Base-by-base conservation (phyloP, 345 rosid species). In the Noccaea bulbosa region DNA sequence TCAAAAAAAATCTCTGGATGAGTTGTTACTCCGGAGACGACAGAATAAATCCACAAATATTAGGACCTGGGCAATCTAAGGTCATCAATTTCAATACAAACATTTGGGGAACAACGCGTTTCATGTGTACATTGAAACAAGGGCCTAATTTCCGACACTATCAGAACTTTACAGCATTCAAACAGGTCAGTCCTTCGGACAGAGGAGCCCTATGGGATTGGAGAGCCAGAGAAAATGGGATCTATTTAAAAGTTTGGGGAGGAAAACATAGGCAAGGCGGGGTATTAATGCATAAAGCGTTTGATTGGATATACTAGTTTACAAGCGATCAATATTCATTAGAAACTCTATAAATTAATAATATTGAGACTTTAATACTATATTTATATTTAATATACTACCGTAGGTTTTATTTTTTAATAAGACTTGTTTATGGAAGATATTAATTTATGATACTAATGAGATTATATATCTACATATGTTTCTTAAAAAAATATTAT, bases 141-240 rank as follows among this genome's bases (percentile, higher is more conserved):
- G 69, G 69, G 0, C 75, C 69, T 17, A 22, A 44, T 0, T 71
- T 5, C 22, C 51, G 27, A 43, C 62, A 62, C 10, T 1, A 9
- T 34, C 59, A 62, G 16, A 43, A 5, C 0, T 71, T 71, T 33
- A 59, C 50, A 41, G 62, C 53, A 20, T 71, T 71, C 11, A 33
- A 71, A 41, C 46, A 33, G 17, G 3, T 4, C 0, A 52, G 55
- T 62, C 1, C 3, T 0, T 0, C 17, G 0, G 75, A 71, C 20
- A 12, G 0, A 0, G 69, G 75, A 41, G 69, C 45, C 53, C 0
- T 51, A 7, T 71, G 75, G 75, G 62, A 71, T n/a, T 71, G 75
- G 75, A 71, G 69, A 43, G 69, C 75, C 0, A 62, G 75, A 61
- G 75, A 61, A 52, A 10, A 69, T 34, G 72, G 65, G 0, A 45